Evolutionary conservation across 257 asterid species (phyloP).

Genomic region (Scutellaria baicalensis): DNA sequence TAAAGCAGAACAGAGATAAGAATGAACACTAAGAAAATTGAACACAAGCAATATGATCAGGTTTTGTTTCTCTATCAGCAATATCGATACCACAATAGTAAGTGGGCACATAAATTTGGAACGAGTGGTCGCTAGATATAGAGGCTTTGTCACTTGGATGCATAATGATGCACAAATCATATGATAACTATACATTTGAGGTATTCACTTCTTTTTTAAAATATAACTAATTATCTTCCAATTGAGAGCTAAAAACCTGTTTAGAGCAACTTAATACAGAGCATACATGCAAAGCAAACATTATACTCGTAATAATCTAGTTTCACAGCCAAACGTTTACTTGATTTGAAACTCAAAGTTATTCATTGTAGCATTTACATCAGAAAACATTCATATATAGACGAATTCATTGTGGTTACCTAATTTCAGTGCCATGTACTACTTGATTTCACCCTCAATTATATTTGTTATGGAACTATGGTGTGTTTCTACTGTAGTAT

Average conservation of each 20-base stretch:
- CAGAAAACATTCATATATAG: not conserved
- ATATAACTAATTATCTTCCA: not conserved
- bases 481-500: not conserved
- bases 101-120: not conserved
- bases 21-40: not conserved
- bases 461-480: not conserved
- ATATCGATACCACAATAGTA: not conserved
- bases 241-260: not conserved
- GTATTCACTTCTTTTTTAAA: not conserved
- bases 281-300: not conserved
- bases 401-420: not conserved
- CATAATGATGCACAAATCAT: not conserved
- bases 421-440: not conserved
- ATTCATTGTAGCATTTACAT: not conserved
- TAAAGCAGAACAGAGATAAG: not conserved
- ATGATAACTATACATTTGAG: not conserved
- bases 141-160: not conserved
- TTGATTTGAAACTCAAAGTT: not conserved
- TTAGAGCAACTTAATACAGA: not conserved
- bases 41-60: not conserved
- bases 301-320: not conserved
- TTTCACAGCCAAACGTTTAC: not conserved
- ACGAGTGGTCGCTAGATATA: not conserved
- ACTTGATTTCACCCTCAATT: not conserved
- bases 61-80: not conserved